Evolutionary conservation across 345 rosid genomes (phyloP), one percentile per base, ranked within the genome.

Genomic region (Sisymbrium altissimum): DNA sequence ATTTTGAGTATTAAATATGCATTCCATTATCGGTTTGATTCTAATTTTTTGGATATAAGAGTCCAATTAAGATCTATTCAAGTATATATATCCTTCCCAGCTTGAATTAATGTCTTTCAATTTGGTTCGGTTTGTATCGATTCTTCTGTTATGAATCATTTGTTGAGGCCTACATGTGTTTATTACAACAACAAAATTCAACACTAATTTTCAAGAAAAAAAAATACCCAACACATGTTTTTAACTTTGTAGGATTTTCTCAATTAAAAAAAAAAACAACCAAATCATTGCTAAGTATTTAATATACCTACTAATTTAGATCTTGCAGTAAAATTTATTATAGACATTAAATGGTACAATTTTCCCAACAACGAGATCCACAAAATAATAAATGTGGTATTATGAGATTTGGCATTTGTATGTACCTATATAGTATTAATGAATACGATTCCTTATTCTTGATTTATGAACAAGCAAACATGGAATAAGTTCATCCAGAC

Each of bases 401-500:
- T 2, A 52, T 52, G 9, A 60, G 15, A 39, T 32, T 67, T 45
- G 33, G n/a, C 55, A 14, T 64, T 73, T 63, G 7, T 18, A 17
- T 69, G 52, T 69, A 44, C 35, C 3, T 21, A 48, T 17, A 46
- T 6, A 74, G 63, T 60, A 41, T 13, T 52, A 43, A 25, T 68
- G 27, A 63, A 76, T 70, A 55, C 38, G 40, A 70, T 15, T 30
- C 75, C 43, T 25, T 17, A 38, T 7, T 60, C 70, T 53, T 53
- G 27, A 52, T 53, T 76, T 45, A 45, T 69, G 64, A 69, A 43
- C n/a, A 62, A 76, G 70, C 59, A 69, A 76, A 76, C 44, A 62
- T 23, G 59, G 54, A 62, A 55, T 55, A 52, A 62, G 4, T 61
- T 50, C 32, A 74, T 39, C 18, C 1, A 57, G 50, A 50, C n/a